These are phyloP conservation scores for Croton setiger DNA, from an alignment of 441 rosid genomes.

Conservation along the genomic window DNA sequence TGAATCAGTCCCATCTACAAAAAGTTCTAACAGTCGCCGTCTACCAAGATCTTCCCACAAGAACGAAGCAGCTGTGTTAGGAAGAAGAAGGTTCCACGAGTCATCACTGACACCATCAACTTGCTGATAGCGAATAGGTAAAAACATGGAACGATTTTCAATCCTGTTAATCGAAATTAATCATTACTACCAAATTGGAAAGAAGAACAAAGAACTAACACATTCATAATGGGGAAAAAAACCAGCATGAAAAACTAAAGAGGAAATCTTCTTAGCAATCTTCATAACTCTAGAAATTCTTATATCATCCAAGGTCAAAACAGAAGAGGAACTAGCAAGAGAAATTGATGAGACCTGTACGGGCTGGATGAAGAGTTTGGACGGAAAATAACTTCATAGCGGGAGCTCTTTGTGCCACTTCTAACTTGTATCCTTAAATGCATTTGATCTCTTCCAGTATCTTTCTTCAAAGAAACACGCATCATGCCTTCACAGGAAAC, in stretches of 20 bases:
- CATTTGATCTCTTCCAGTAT: constrained; percentile 49
- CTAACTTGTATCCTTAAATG: constrained; percentile 82
- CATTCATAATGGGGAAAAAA: neutral
- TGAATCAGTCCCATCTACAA: constrained; percentile 72
- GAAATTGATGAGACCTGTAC: constrained; percentile 60
- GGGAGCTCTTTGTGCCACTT: constrained; percentile 90
- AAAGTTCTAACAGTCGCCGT: constrained; percentile 64
- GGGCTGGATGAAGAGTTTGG: constrained; percentile 82
- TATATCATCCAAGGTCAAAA: neutral
- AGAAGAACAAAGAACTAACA: neutral
- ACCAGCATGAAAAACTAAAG: neutral
- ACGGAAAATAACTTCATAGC: constrained; percentile 91
- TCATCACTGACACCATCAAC: constrained; percentile 71
- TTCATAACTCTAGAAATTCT: neutral
- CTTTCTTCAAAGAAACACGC: constrained; percentile 66
- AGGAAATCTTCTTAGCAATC: neutral
- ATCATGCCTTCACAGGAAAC: constrained; percentile 77
- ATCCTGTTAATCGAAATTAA: constrained; percentile 53
- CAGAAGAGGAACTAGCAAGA: neutral
- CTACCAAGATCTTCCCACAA: constrained; percentile 97
- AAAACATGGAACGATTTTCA: constrained; percentile 88
- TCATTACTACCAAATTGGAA: neutral
- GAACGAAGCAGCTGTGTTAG: constrained; percentile 86
- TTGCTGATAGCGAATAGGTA: constrained; percentile 85
- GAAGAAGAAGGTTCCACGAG: constrained; percentile 92